phyloP scores from a whole-genome alignment of 1,284 basidiomycete genomes.

The Kalmanozyma brasiliensis region DNA sequence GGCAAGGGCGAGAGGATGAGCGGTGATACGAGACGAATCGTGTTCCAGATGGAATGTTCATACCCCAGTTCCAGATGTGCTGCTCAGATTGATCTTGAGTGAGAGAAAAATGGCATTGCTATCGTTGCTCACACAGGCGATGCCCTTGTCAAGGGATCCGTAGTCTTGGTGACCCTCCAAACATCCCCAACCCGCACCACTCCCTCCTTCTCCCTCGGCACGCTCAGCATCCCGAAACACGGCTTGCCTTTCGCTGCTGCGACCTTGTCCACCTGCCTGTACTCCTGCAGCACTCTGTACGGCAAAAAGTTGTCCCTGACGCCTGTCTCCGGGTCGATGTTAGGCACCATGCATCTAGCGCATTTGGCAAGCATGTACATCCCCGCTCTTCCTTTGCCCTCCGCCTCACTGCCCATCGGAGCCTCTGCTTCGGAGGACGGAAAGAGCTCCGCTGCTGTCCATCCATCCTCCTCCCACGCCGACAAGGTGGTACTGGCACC shows the following conservation, averaged over 20 bases:
- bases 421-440: too few species aligned
- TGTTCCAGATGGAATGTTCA: too few species aligned
- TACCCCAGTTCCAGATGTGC: too few species aligned
- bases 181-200: slow-evolving; percentile 46
- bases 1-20: slow-evolving; percentile 1
- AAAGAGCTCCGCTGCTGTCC: slow-evolving; percentile 55
- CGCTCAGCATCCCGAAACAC: slow-evolving; percentile 56
- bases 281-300: slow-evolving; percentile 55
- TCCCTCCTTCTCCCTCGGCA: slow-evolving; percentile 44
- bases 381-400: slow-evolving; percentile 47
- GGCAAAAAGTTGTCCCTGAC: slow-evolving; percentile 52
- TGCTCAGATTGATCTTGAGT: not conserved
- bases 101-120: too few species aligned
- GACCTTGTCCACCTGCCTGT: slow-evolving; percentile 50
- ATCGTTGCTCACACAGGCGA: slow-evolving; percentile 16
- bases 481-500: slow-evolving; percentile 16
- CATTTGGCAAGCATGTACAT: slow-evolving; percentile 57
- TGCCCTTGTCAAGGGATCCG: slow-evolving; percentile 38
- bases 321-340: slow-evolving; percentile 56
- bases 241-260: slow-evolving; percentile 51
- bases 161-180: slow-evolving; percentile 48
- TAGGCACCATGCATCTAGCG: slow-evolving; percentile 58
- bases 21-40: too few species aligned
- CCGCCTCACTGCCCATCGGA: slow-evolving; percentile 41
- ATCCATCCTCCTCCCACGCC: slow-evolving; percentile 62